phyloP scores from a whole-genome alignment of 805 yeast genomes.

The Cyberlindnera bimundalis region DNA sequence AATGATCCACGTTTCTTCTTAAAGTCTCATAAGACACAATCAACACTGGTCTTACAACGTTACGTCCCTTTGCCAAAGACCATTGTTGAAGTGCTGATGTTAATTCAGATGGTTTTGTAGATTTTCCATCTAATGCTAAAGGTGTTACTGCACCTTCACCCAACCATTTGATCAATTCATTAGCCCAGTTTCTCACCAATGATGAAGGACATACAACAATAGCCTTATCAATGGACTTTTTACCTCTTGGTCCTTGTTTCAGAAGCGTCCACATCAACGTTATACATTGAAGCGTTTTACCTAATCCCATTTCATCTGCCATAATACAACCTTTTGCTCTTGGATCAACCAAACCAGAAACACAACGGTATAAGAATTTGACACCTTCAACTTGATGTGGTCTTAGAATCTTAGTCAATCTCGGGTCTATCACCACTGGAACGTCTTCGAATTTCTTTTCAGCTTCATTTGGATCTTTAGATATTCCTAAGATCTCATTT shows the following conservation, averaged over 20 bases:
- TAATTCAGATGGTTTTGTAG: constrained; percentile 67
- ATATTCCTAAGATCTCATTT: constrained; percentile 77
- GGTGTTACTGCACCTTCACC: constrained; percentile 90
- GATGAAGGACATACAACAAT: constrained; percentile 95
- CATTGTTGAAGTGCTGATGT: constrained; percentile 68
- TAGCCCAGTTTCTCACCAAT: constrained; percentile 94
- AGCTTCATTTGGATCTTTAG: constrained; percentile 46
- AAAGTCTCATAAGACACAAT: constrained; percentile 94
- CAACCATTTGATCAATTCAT: constrained; percentile 90
- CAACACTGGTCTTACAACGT: constrained; percentile 87
- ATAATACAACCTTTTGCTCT: constrained; percentile 93
- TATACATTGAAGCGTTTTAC: constrained; percentile 87
- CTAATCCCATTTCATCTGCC: constrained; percentile 98
- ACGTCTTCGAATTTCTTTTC: constrained; percentile 68
- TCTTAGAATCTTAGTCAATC: constrained; percentile 73
- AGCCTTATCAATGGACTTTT: constrained; percentile 80
- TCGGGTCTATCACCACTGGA: constrained; percentile 95
- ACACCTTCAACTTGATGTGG: constrained; percentile 98
- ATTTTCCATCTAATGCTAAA: constrained; percentile 88
- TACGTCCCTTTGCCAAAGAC: constrained; percentile 86
- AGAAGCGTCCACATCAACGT: constrained; percentile 90
- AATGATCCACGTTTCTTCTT: constrained; percentile 74
- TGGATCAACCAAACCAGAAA: constrained; percentile 79
- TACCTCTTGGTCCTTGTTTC: constrained; percentile 81
- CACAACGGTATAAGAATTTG: constrained; percentile 83